These are phyloP conservation scores for Phaeolepiota aurea DNA, from an alignment of 768 basidiomycete genomes.

Conservation along the genomic window DNA sequence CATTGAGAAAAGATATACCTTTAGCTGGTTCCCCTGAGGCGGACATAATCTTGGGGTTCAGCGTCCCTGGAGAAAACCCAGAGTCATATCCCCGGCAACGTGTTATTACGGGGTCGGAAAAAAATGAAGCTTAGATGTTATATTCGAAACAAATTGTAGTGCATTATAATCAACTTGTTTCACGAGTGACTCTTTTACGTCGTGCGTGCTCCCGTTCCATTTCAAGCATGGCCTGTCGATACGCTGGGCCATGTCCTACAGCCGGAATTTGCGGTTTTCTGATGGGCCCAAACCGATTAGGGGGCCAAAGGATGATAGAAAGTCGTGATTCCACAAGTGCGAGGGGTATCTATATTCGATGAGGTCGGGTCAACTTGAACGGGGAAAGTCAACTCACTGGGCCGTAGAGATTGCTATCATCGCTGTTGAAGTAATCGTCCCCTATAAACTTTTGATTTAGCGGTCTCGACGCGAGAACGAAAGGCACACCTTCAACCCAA, in stretches of 20 bases:
- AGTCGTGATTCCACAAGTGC: conserved; percentile 45
- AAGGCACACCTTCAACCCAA: conserved; percentile 63
- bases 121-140: conserved; percentile 21
- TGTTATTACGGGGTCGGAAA: no score
- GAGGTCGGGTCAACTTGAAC: neutral
- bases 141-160: neutral
- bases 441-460: conserved; percentile 25
- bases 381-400: conserved; percentile 39
- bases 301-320: conserved; percentile 43
- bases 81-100: no score
- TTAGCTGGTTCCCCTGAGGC: conserved; percentile 35
- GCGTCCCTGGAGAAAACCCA: no score
- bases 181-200: conserved; percentile 22
- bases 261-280: conserved; percentile 6
- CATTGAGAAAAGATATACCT: conserved; percentile 34
- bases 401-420: conserved; percentile 69
- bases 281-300: conserved; percentile 32
- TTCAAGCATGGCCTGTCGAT: conserved; percentile 24
- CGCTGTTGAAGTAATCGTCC: conserved; percentile 57
- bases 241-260: conserved; percentile 12
- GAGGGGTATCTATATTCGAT: conserved; percentile 27
- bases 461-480: neutral
- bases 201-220: conserved; percentile 31
- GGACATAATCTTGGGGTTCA: conserved; percentile 31
- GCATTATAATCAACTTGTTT: neutral